These are phyloP conservation scores for Corymbia calophylla DNA, from an alignment of 441 rosid genomes.

Conservation along the genomic window DNA sequence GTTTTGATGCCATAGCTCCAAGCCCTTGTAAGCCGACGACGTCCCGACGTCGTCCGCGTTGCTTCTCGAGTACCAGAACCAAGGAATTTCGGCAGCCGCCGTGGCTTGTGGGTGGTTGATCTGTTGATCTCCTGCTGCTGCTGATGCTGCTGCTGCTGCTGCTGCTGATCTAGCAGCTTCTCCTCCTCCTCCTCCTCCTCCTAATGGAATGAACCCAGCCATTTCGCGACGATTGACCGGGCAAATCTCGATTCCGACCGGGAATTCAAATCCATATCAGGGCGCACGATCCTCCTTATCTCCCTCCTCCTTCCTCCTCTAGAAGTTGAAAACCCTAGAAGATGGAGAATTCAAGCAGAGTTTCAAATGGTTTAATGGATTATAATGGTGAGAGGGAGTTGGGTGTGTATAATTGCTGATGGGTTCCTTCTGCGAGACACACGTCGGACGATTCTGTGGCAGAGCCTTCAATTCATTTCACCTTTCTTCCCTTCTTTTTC, in stretches of 20 bases:
- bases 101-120: neutral
- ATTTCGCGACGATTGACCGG: neutral
- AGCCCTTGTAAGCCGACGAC: conserved; percentile 8
- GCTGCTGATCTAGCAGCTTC: neutral
- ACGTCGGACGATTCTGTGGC: neutral
- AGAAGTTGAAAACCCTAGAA: neutral
- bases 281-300: neutral
- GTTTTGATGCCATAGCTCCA: conserved; percentile 50
- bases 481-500: neutral
- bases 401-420: neutral
- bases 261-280: neutral
- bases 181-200: neutral
- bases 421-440: neutral
- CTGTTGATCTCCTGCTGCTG: neutral
- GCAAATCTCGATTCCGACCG: neutral
- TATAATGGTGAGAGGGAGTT: neutral
- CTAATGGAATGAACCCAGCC: conserved; percentile 9
- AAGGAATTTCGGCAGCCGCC: neutral
- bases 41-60: conserved; percentile 29
- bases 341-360: neutral
- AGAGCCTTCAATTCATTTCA: neutral
- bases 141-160: neutral
- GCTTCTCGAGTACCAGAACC: conserved; percentile 18
- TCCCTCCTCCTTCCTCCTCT: neutral
- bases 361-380: neutral